Evolutionary conservation across 306 rosid species (phyloP).

Genomic region (Biancaea sappan): DNA sequence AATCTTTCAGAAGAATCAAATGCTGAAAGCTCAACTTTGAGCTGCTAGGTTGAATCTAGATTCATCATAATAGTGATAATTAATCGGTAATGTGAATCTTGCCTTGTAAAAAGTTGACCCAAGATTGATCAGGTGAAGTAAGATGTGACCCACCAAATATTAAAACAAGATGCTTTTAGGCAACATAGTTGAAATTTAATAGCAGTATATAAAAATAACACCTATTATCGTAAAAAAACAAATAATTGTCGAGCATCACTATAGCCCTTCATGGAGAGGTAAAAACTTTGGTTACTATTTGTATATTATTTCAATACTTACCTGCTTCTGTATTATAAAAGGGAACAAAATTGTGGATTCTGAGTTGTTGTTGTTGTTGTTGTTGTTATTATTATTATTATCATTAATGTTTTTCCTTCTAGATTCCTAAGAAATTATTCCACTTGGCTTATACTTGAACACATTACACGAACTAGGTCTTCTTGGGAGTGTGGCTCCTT

Average conservation of each 20-base stretch:
- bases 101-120: background rate
- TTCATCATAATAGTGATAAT: background rate
- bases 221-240: constrained; percentile 16
- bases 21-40: background rate
- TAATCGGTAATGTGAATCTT: background rate
- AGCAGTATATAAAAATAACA: constrained; percentile 21
- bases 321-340: background rate
- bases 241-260: constrained; percentile 24
- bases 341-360: background rate
- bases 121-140: background rate
- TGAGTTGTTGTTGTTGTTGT: background rate
- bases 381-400: too few species aligned
- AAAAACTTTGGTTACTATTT: background rate
- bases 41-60: background rate
- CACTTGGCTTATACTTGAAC: constrained; percentile 22
- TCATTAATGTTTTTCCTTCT: constrained; percentile 9
- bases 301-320: background rate
- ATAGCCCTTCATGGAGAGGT: background rate
- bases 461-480: constrained; percentile 57
- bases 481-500: constrained; percentile 96
- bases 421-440: background rate
- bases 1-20: background rate
- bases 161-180: background rate
- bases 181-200: constrained; percentile 1
- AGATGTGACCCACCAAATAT: background rate